Evolutionary conservation across 176 grass and related monocot genomes (phyloP), one percentile per base, ranked within the genome.

Genomic region (Carex myosuroides): DNA sequence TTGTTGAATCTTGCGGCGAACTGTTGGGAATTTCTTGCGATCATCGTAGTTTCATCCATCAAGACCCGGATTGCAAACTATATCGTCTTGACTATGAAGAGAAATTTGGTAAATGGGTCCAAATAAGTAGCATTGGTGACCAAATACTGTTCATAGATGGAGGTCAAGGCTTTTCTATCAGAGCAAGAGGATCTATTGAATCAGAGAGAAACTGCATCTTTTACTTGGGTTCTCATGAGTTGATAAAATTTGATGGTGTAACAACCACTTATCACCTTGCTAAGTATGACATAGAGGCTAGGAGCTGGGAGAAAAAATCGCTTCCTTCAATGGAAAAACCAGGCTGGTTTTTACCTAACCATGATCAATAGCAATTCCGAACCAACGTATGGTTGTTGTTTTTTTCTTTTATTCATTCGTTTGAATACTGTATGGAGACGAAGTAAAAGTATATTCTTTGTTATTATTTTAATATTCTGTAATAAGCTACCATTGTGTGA

Each of bases 121-220:
- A 32, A 66, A 6, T 68, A 13, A 68, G 80, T 18, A 18, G 22
- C 64, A 83, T 83, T 8, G 80, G 42, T 0, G 62, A 83, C 21
- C 60, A 39, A 32, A 46, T 83, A 17, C 46, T 83, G 42, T 83
- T 83, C 48, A 21, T 83, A 48, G 37, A 83, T 30, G 60, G 80
- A 55, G 80, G 62, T 5, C 60, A 83, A 32, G 80, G 80, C 4
- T 68, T 83, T 30, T 83, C 80, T 0, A 52, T 83, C 21, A 33
- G 11, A 0, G 41, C 80, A 52, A 18, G 2, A 1, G 60, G 29
- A 1, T 83, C 61, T 4, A 17, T 64, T 30, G 1, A 66, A 69
- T 55, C 26, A 8, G 80, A 83, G n/a, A 66, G 62, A 64, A 83
- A 83, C 5, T 68, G 80, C 41, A 83, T 83, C 60, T 83, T 66